Conservation (phyloP, 768 basidiomycete species). For the Boletus edulis region DNA sequence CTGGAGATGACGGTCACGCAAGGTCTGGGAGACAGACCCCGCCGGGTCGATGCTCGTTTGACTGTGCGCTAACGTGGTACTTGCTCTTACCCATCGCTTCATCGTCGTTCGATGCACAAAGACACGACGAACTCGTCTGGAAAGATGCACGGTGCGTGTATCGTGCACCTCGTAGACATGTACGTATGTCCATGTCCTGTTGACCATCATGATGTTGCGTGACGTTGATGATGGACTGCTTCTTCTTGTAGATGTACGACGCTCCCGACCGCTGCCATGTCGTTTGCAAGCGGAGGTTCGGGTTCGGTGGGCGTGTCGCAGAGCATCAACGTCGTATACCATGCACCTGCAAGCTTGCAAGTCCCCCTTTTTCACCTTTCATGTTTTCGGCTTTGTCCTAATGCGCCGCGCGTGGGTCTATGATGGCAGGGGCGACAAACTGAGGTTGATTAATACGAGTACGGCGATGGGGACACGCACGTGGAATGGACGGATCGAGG, state of each 20-base stretch:
- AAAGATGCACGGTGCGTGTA: slow-evolving; percentile 41
- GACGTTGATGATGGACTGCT: neutral
- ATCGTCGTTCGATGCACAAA: slow-evolving; percentile 11
- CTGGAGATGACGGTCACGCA: slow-evolving; percentile 43
- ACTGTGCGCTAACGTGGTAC: too few species aligned
- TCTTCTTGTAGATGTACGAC: slow-evolving; percentile 38
- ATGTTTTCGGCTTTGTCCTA: neutral
- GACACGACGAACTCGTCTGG: slow-evolving; percentile 44
- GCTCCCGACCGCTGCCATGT: slow-evolving; percentile 36
- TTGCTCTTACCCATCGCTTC: too few species aligned
- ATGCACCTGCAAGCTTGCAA: slow-evolving; percentile 40
- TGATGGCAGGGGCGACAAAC: slow-evolving; percentile 40
- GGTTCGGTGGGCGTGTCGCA: slow-evolving; percentile 41
- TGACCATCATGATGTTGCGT: too few species aligned
- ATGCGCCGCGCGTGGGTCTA: neutral
- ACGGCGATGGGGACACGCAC: slow-evolving; percentile 29
- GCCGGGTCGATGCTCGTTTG: neutral
- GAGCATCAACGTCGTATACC: slow-evolving; percentile 44
- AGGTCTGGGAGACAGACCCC: slow-evolving; percentile 29
- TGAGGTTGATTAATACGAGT: slow-evolving; percentile 42
- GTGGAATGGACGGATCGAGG: slow-evolving; percentile 41
- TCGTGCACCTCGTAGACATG: slow-evolving; percentile 47
- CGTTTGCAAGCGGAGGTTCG: slow-evolving; percentile 30
- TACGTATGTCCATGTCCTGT: slow-evolving; percentile 11
- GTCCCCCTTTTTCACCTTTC: slow-evolving; percentile 10